A percentile compares a stretch with the other conserved stretches of the same genome.
Evolutionary conservation across 2,329 filamentous ascomycete species (phyloP).

Genomic region (Dichotomopilus funicola): DNA sequence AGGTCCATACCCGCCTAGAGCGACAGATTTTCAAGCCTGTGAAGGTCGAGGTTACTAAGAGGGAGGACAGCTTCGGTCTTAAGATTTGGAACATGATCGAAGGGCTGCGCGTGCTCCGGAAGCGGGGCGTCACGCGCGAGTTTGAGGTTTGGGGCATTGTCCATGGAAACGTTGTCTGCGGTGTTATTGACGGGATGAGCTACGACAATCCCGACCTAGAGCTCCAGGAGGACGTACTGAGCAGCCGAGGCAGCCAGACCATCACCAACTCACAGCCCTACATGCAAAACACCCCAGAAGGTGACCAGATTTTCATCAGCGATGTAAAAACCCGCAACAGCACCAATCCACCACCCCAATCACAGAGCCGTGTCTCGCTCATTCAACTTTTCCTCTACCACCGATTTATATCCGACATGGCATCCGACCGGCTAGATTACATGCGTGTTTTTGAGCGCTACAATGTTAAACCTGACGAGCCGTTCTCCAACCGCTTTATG

Average conservation of each 20-base stretch:
- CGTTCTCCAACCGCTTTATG: slow-evolving; percentile 75
- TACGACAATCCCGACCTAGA: slow-evolving; percentile 67
- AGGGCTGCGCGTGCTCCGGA: slow-evolving; percentile 66
- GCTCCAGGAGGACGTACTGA: slow-evolving; percentile 55
- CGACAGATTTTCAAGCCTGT: slow-evolving; percentile 77
- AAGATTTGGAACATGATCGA: slow-evolving; percentile 88
- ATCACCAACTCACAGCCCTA: slow-evolving; percentile 25
- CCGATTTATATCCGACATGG: slow-evolving; percentile 71
- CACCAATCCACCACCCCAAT: slow-evolving; percentile 55
- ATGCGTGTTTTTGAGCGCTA: slow-evolving; percentile 65
- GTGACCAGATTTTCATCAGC: slow-evolving; percentile 58
- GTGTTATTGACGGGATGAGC: slow-evolving; percentile 81
- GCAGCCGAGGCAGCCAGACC: slow-evolving; percentile 30
- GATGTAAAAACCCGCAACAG: slow-evolving; percentile 81
- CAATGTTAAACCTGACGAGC: slow-evolving; percentile 53
- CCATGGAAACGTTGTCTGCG: slow-evolving; percentile 77
- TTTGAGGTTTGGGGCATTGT: slow-evolving; percentile 80
- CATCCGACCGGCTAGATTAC: slow-evolving; percentile 63
- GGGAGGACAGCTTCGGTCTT: slow-evolving; percentile 77
- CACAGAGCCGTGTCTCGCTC: slow-evolving; percentile 65
- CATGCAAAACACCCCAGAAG: slow-evolving; percentile 10
- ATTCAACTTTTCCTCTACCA: slow-evolving; percentile 91
- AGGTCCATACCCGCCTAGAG: slow-evolving; percentile 76
- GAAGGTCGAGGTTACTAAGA: slow-evolving; percentile 61
- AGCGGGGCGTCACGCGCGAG: slow-evolving; percentile 67